Evolutionary conservation across 177 flowering plant species (phyloP).

Genomic region (Telopea speciosissima): DNA sequence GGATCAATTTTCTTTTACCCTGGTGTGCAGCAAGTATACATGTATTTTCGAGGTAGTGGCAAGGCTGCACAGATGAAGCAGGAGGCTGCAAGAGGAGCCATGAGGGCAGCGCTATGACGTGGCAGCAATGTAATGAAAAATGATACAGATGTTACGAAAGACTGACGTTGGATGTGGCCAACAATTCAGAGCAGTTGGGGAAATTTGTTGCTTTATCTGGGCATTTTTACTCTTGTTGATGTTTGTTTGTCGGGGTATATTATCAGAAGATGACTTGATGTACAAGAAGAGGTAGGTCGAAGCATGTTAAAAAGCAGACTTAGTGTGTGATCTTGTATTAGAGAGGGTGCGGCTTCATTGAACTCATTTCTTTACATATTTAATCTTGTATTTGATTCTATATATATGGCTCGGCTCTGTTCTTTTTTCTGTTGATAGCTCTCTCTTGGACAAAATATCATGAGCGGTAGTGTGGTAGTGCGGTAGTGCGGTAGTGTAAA

Average conservation of each 20-base stretch:
- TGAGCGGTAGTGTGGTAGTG: too few relatives aligned
- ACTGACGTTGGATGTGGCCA: constrained; percentile 11
- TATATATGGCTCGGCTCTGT: neutral
- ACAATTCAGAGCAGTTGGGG: neutral
- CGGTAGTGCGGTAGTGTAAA: too few relatives aligned
- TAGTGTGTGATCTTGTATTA: constrained; percentile 6
- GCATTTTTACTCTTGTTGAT: constrained; percentile 3
- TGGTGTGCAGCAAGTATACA: constrained; percentile 84
- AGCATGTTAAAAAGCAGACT: constrained; percentile 3
- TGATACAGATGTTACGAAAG: neutral
- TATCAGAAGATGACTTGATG: neutral
- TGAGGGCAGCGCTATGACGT: constrained; percentile 56
- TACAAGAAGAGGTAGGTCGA: neutral
- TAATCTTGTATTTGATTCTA: constrained; percentile 4
- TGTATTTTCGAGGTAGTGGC: constrained; percentile 97
- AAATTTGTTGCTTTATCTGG: neutral
- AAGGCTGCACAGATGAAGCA: constrained; percentile 82
- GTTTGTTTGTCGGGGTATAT: constrained; percentile 9
- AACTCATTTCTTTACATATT: constrained; percentile 8
- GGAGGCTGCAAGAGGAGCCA: constrained; percentile 75
- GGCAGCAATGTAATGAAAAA: neutral
- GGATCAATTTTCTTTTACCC: neutral
- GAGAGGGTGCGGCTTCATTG: constrained; percentile 3
- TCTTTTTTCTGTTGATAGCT: constrained; percentile 1
- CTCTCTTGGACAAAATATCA: constrained; percentile 2